phyloP scores from a whole-genome alignment of 2,329 filamentous ascomycete species.

The Aspergillus tanneri region DNA sequence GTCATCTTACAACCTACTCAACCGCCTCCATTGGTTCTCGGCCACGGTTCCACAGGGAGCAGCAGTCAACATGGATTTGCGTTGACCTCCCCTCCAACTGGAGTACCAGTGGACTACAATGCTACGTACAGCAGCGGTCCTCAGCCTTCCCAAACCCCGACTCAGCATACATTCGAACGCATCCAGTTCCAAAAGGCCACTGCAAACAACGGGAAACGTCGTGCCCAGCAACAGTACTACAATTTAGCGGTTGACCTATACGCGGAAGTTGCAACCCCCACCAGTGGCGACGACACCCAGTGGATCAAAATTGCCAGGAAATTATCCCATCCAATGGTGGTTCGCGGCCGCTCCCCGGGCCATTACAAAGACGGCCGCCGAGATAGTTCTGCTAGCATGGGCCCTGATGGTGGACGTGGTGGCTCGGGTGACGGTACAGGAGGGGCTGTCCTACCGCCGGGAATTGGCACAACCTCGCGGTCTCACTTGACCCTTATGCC shows the following conservation, averaged over 20 bases:
- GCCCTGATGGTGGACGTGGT: conserved; percentile 63
- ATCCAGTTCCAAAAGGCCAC: conserved; percentile 95
- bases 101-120: conserved; percentile 36
- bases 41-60: conserved; percentile 25
- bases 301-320: conserved; percentile 71
- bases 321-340: conserved; percentile 78
- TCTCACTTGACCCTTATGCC: conserved; percentile 36
- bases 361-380: conserved; percentile 73
- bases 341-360: conserved; percentile 78
- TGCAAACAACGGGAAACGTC: conserved; percentile 86
- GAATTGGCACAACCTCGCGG: conserved; percentile 30
- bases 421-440: conserved; percentile 33
- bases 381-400: conserved; percentile 68
- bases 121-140: conserved; percentile 30
- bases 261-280: conserved; percentile 59
- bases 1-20: conserved; percentile 66
- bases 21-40: conserved; percentile 47
- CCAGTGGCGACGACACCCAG: conserved; percentile 47
- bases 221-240: conserved; percentile 89
- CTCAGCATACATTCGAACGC: conserved; percentile 71
- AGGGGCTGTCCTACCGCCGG: conserved; percentile 29
- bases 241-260: conserved; percentile 84
- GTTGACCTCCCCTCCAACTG: conserved; percentile 25
- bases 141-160: conserved; percentile 39
- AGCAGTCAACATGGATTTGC: conserved; percentile 28